Evolutionary conservation across 148 eudicot species (phyloP).

Genomic region (Vaccinium macrocarpon): DNA sequence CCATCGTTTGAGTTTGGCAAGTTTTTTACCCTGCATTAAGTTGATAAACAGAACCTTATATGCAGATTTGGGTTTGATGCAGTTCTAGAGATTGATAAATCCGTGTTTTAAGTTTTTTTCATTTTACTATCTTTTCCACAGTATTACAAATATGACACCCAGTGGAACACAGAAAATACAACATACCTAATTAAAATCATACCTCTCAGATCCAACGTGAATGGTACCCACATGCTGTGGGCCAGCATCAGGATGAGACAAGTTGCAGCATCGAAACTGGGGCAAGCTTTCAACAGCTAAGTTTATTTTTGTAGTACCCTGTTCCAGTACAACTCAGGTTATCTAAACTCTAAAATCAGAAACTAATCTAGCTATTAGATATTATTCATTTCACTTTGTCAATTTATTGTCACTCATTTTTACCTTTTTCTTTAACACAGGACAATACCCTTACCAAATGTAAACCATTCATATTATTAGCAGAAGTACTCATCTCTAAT

Average conservation of each 20-base stretch:
- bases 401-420: background rate
- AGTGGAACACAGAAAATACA: background rate
- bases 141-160: background rate
- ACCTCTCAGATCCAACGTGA: constrained; percentile 97
- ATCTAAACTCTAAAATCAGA: background rate
- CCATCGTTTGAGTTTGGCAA: background rate
- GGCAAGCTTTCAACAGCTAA: constrained; percentile 84
- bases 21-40: background rate
- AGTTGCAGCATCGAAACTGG: constrained; percentile 62
- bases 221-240: constrained; percentile 95
- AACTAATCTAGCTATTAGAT: background rate
- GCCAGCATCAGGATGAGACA: constrained; percentile 48
- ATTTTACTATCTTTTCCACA: background rate
- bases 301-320: constrained; percentile 96
- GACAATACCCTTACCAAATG: background rate
- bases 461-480: background rate
- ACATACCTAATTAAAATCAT: constrained; percentile 13
- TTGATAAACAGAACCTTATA: background rate
- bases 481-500: background rate
- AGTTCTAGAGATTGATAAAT: background rate
- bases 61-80: background rate
- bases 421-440: background rate
- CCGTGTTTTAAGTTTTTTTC: background rate
- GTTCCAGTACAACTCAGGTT: constrained; percentile 23
- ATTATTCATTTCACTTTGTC: background rate